Evolutionary conservation across 805 yeast species (phyloP).

Genomic region (Starmerella bacillaris): DNA sequence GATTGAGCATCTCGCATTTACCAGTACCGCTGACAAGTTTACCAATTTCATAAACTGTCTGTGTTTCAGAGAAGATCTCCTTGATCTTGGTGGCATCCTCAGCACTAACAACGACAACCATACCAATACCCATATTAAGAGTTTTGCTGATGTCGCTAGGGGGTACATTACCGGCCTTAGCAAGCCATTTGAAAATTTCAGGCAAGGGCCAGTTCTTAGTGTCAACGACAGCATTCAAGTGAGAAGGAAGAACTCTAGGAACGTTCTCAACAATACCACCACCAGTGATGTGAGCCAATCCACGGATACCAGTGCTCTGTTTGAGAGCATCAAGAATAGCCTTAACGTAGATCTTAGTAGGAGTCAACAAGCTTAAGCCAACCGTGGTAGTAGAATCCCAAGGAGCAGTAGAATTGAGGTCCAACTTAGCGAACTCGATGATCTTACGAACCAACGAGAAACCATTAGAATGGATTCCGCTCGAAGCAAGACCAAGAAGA

Average conservation of each 20-base stretch:
- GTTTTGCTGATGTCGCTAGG: conserved; percentile 70
- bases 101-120: conserved; percentile 69
- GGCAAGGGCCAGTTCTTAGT: conserved; percentile 70
- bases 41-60: conserved; percentile 58
- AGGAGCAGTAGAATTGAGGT: conserved; percentile 65
- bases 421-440: conserved; percentile 54
- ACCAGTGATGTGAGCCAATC: conserved; percentile 94
- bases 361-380: conserved; percentile 72
- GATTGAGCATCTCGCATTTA: conserved; percentile 22
- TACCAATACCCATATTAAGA: conserved; percentile 89
- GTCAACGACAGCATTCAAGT: conserved; percentile 66
- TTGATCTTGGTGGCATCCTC: conserved; percentile 43
- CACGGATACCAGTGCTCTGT: conserved; percentile 42
- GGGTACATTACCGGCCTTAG: conserved; percentile 80
- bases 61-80: conserved; percentile 46
- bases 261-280: conserved; percentile 94
- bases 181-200: conserved; percentile 84
- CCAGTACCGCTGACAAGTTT: conserved; percentile 32
- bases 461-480: conserved; percentile 94
- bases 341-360: conserved; percentile 89
- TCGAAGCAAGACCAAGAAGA: conserved; percentile 69
- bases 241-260: conserved; percentile 79
- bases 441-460: conserved; percentile 87
- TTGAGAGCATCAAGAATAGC: conserved; percentile 57
- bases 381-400: conserved; percentile 57